Evolutionary conservation across 306 rosid species (phyloP), one percentile per base, ranked within the genome.

Genomic region (Pyrus communis): DNA sequence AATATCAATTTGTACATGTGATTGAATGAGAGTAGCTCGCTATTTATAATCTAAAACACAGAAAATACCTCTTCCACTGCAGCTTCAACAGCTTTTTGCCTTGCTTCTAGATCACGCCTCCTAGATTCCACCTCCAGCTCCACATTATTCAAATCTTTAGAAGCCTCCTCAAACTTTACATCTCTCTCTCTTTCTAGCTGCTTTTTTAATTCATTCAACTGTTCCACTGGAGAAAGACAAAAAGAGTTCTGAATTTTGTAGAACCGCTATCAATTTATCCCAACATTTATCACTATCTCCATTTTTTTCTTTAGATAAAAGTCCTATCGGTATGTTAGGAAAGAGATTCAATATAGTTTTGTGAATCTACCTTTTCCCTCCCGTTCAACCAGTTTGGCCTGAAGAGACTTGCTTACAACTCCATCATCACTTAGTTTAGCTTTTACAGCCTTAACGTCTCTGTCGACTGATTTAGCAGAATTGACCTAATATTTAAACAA

Each of bases 361-460:
- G 43, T 12, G 13, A 38, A 64, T 64, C 10, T 73, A 93, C 98
- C 93, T 89, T 84, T 90, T 80, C 84, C 85, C 69, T 86, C 88
- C 70, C 81, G 77, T 79, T 94, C 96, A 69, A 82, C 86, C 88
- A 89, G 45, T 74, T 88, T 89, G 45, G 89, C 91, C 38, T 94
- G 93, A 30, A 94, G 98, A 64, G 98, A 86, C 83, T 89, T 94
- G 54, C 88, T 93, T 70, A 83, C 17, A 30, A 90, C 85, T 79
- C 78, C 89, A 55, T 89, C 94, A 11, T 92, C 95, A 80, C 91
- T 88, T 51, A 87, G 73, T 86, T 94, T 92, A 45, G 85, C 81
- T 74, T 88, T 94, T 63, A 92, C 62, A 67, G 87, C 84, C 85
- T 90, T 92, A 31, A 84, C 86, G 19, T 87, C 96, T 82, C 89